These are phyloP conservation scores for Fusarium chuoi DNA, from an alignment of 2,329 filamentous ascomycete species.

Conservation along the genomic window DNA sequence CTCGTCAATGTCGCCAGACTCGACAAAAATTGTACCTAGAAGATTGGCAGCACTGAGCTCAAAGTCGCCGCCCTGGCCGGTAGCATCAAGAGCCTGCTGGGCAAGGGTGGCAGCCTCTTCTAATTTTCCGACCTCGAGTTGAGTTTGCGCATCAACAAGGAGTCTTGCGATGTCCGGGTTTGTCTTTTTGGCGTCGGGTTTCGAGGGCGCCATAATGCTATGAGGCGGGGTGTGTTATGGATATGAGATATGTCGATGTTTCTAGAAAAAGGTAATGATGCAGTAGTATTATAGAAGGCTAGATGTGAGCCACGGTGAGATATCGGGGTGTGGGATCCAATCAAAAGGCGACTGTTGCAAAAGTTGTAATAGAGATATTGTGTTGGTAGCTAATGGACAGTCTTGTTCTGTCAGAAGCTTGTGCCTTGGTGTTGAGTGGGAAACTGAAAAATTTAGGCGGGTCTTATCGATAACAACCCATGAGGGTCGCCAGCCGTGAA, in stretches of 20 bases:
- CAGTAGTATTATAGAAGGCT: neutral
- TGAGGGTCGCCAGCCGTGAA: neutral
- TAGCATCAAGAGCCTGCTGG: slow-evolving; percentile 55
- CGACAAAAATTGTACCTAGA: slow-evolving; percentile 83
- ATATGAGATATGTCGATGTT: neutral
- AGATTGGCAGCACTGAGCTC: slow-evolving; percentile 77
- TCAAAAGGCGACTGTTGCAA: neutral
- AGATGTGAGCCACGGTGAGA: neutral
- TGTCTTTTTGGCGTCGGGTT: slow-evolving; percentile 51
- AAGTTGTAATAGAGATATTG: slow-evolving; percentile 3
- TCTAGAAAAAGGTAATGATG: neutral
- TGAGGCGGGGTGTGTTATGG: slow-evolving; percentile 10
- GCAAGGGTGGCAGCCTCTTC: slow-evolving; percentile 55
- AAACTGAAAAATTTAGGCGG: slow-evolving; percentile 46
- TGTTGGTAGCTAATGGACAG: neutral
- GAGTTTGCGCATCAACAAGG: slow-evolving; percentile 54
- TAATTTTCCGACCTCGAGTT: slow-evolving; percentile 55
- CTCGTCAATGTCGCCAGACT: slow-evolving; percentile 81
- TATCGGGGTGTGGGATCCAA: neutral
- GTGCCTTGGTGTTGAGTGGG: slow-evolving; percentile 37
- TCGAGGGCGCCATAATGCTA: slow-evolving; percentile 54
- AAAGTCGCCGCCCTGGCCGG: slow-evolving; percentile 58
- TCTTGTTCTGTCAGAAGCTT: slow-evolving; percentile 33
- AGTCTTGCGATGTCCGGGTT: slow-evolving; percentile 48
- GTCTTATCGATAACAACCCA: slow-evolving; percentile 47